These are phyloP conservation scores for Phytopythium helicoides DNA, from an alignment of 352 stramenopile species.

Conservation along the genomic window DNA sequence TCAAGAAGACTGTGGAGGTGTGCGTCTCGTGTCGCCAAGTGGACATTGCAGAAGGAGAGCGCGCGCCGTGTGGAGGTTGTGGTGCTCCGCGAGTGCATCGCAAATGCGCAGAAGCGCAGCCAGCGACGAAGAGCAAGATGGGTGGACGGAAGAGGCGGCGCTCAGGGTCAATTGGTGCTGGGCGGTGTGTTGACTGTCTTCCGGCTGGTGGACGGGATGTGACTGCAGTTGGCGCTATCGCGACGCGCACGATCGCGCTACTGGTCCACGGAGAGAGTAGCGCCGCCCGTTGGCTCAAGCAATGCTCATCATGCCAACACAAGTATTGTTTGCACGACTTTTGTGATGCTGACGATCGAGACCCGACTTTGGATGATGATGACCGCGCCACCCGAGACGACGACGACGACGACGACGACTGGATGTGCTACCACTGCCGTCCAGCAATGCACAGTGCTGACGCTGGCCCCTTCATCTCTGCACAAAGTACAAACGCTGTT, in stretches of 20 bases:
- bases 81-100: slow-evolving; percentile 21
- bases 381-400: slow-evolving; percentile 16
- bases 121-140: slow-evolving; percentile 6
- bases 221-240: not conserved
- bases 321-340: slow-evolving; percentile 47
- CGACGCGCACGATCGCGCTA: slow-evolving; percentile 36
- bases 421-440: slow-evolving; percentile 31
- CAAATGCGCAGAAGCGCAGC: slow-evolving; percentile 21
- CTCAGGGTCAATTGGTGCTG: not conserved
- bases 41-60: slow-evolving; percentile 34
- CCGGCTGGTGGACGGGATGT: too few species aligned
- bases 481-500: too few species aligned
- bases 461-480: too few species aligned
- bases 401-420: slow-evolving; percentile 29
- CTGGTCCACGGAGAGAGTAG: slow-evolving; percentile 19
- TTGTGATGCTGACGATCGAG: slow-evolving; percentile 22
- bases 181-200: slow-evolving; percentile 16
- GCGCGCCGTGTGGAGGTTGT: slow-evolving; percentile 30
- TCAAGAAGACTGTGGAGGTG: slow-evolving; percentile 43
- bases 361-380: slow-evolving; percentile 26
- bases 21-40: slow-evolving; percentile 59
- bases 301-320: slow-evolving; percentile 24
- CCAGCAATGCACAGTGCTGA: not conserved
- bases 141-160: slow-evolving; percentile 22
- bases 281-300: slow-evolving; percentile 24